Evolutionary conservation across 2,329 filamentous ascomycete genomes (phyloP).

Genomic region (Trichophyton benhamiae): DNA sequence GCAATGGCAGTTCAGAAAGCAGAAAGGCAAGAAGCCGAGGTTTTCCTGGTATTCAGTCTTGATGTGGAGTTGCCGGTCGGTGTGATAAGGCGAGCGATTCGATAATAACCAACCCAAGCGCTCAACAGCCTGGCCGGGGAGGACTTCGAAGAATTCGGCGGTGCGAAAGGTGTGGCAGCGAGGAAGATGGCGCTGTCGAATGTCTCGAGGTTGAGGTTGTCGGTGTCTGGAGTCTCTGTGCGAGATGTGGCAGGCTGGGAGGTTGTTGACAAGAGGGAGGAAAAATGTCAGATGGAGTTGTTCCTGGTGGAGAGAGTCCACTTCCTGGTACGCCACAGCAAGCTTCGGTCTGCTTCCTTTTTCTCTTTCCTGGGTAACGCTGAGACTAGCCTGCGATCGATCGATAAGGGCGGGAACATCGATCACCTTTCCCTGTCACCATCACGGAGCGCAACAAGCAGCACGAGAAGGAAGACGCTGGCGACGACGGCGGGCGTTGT

Average conservation of each 20-base stretch:
- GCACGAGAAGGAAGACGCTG: too few relatives aligned
- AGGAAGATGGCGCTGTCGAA: neutral
- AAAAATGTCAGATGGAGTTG: constrained; percentile 3
- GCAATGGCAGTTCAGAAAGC: neutral
- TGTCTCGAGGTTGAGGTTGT: neutral
- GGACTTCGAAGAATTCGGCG: too few relatives aligned
- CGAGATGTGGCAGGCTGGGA: neutral
- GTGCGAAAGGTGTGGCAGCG: too few relatives aligned
- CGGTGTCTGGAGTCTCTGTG: neutral
- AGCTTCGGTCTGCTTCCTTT: neutral
- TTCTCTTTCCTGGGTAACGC: neutral
- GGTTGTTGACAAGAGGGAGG: neutral
- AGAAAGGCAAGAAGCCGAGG: neutral
- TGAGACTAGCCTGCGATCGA: neutral
- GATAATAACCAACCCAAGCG: too few relatives aligned
- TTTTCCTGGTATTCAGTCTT: too few relatives aligned
- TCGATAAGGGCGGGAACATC: neutral
- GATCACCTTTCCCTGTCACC: neutral
- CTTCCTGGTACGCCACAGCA: neutral
- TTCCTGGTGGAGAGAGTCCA: constrained; percentile 3
- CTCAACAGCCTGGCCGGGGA: neutral
- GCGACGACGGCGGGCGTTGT: too few relatives aligned
- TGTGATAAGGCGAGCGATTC: too few relatives aligned
- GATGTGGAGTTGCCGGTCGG: too few relatives aligned
- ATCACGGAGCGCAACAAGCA: neutral